Conservation (phyloP, 2,329 filamentous ascomycete species). For the Fusarium domesticum region DNA sequence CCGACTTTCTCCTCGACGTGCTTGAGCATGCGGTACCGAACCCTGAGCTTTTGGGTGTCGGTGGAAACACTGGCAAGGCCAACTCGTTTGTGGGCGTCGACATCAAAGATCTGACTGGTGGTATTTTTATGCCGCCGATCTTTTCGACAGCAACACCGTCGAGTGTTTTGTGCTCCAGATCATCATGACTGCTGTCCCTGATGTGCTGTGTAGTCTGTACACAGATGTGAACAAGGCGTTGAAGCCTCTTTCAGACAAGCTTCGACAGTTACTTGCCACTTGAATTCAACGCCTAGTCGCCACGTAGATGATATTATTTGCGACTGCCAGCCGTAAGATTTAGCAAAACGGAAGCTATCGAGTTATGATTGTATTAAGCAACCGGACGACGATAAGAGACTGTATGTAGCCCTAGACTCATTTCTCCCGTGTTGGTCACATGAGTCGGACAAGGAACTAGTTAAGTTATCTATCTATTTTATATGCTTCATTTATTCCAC, state of each 20-base stretch:
- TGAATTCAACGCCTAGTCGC: too few relatives aligned
- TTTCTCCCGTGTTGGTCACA: too few relatives aligned
- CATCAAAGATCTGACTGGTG: slow-evolving; percentile 42
- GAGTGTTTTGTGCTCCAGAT: slow-evolving; percentile 39
- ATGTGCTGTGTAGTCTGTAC: slow-evolving; percentile 32
- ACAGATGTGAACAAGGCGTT: slow-evolving; percentile 11
- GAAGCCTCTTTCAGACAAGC: slow-evolving; percentile 3
- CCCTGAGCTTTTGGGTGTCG: slow-evolving; percentile 42
- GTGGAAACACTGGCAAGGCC: slow-evolving; percentile 49
- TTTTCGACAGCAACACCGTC: slow-evolving; percentile 46
- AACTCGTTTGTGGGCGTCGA: slow-evolving; percentile 49
- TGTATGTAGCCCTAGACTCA: too few relatives aligned
- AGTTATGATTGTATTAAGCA: too few relatives aligned
- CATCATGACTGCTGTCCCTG: slow-evolving; percentile 38
- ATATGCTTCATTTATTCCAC: too few relatives aligned
- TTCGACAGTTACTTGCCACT: slow-evolving; percentile 3
- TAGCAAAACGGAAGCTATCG: too few relatives aligned
- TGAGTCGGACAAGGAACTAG: too few relatives aligned
- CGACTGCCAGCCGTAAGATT: too few relatives aligned
- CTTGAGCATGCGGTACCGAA: slow-evolving; percentile 36
- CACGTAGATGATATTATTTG: too few relatives aligned
- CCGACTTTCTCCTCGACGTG: slow-evolving; percentile 38
- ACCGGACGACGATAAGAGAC: too few relatives aligned
- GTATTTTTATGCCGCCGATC: slow-evolving; percentile 38
- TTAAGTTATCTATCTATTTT: too few relatives aligned